phyloP scores from a whole-genome alignment of 805 yeast genomes.

The Blastobotrys muscicola region DNA sequence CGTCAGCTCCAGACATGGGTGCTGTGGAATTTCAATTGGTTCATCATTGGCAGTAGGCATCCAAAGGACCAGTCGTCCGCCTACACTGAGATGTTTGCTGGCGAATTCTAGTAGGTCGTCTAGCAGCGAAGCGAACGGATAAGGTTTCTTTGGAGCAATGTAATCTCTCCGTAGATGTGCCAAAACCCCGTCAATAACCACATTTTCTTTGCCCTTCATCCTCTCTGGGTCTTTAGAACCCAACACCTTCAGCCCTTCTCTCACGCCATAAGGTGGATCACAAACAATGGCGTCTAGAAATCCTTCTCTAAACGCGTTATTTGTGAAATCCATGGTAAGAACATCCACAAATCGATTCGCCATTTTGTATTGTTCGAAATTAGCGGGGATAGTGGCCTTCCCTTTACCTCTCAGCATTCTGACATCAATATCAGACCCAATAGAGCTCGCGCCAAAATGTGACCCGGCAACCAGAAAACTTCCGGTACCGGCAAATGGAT shows the following conservation, averaged over 20 bases:
- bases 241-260: constrained; percentile 89
- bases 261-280: constrained; percentile 96
- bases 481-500: constrained; percentile 96
- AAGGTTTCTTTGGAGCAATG: constrained; percentile 88
- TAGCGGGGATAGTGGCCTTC: constrained; percentile 44
- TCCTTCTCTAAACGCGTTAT: constrained; percentile 62
- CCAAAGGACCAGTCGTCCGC: constrained; percentile 89
- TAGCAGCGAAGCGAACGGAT: constrained; percentile 63
- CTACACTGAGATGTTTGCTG: constrained; percentile 55
- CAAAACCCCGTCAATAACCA: constrained; percentile 67
- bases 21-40: constrained; percentile 62
- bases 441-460: constrained; percentile 65
- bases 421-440: constrained; percentile 90
- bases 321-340: constrained; percentile 89
- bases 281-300: constrained; percentile 80
- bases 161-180: constrained; percentile 75
- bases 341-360: constrained; percentile 56
- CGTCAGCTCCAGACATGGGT: constrained; percentile 57
- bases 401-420: constrained; percentile 65
- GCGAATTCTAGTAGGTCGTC: constrained; percentile 73
- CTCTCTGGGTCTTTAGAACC: constrained; percentile 69
- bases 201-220: constrained; percentile 61
- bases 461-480: constrained; percentile 86
- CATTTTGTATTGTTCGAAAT: constrained; percentile 68
- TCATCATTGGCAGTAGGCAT: constrained; percentile 92